Base-by-base conservation (phyloP, 768 basidiomycete species). In the Pilatotrama ljubarskyi region DNA sequence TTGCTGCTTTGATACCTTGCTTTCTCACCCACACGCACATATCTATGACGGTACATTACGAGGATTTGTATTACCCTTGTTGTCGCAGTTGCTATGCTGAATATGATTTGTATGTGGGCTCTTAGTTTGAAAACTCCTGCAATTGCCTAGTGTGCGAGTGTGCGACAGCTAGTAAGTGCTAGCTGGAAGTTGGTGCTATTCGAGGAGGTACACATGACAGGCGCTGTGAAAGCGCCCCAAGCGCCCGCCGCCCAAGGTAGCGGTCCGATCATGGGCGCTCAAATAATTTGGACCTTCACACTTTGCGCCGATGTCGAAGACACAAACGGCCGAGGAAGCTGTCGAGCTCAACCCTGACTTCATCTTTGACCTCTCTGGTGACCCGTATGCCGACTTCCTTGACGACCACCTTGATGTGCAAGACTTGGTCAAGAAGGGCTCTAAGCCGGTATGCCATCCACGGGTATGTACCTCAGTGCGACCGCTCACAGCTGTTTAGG, bases 311-410 rank as follows among this genome's bases (percentile, higher is more conserved):
- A 62, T 56, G 57, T 59, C 64, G 66, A 68, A 52, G 36, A 59
- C 52, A 9, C 68, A 72, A 55, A 73, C 76, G 26, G 74, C 72
- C 47, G 88, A 87, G 37, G 86, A 84, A 35, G 79, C 77, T 37
- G 56, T 63, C 18, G 82, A 79, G 56, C 79, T 98, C 38, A 82
- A 96, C 73, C 90, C 90, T 14, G 87, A 88, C 54, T 93, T 96
- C 69, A 79, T 82, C 35, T 96, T 98, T 69, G 92, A 94, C 73
- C 66, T 88, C 15, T 81, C 80, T 40, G 90, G 85, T 29, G 90
- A 92, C 69, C 84, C 84, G 24, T 88, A 88, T 63, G 69, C 73
- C 15, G 85, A 89, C 41, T 72, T 86, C 22, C 71, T 84, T 25
- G 79, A 74, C 38, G 74, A 74, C 24, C 68, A 72, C 38, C 64